Evolutionary conservation across 768 basidiomycete genomes (phyloP), one percentile per base, ranked within the genome.

Genomic region (Rubroboletus satanas): DNA sequence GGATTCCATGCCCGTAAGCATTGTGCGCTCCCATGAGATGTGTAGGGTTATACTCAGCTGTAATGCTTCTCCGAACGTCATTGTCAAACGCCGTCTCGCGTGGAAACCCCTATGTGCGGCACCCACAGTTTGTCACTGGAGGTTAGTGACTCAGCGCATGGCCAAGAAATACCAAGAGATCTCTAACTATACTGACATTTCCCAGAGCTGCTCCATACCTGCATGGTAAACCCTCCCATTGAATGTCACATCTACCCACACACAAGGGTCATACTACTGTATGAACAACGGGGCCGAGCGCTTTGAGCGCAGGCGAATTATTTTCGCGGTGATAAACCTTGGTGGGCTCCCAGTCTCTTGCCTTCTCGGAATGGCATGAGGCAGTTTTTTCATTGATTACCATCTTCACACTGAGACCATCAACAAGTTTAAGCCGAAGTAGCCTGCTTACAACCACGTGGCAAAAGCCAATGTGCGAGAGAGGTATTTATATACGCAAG

Each of bases 81-180:
- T n/a, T 39, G 42, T 47, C 49, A 45, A 46, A 42, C 15, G 18
- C 29, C 26, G 18, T 35, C 39, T 56, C 42, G 37, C 23, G 23
- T 33, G 44, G 52, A 46, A 60, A 55, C 52, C 17, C 37, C 33
- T 47, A 17, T 21, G 31, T 50, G 46, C 47, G 46, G 57, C 37
- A 51, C 38, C 44, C 46, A 51, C 47, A 46, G 26, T 12, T 14
- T 51, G 38, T 49, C 44, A 35, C 26, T 44, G 29, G 33, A 48
- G 31, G 8, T 45, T 28, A 21, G 38, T 12, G 29, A 51, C 26
- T 26, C 26, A 26, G 45, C 37, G 17, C 35, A 43, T 53, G 47
- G 31, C 17, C n/a, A 35, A 17, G 45, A 15, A 23, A 39, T 41
- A 12, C 12, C 39, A 15, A n/a, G 28, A 31, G 18, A 5, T 23